Conservation (phyloP, 495 filamentous ascomycete genomes). For the Aspergillus bertholletiae region DNA sequence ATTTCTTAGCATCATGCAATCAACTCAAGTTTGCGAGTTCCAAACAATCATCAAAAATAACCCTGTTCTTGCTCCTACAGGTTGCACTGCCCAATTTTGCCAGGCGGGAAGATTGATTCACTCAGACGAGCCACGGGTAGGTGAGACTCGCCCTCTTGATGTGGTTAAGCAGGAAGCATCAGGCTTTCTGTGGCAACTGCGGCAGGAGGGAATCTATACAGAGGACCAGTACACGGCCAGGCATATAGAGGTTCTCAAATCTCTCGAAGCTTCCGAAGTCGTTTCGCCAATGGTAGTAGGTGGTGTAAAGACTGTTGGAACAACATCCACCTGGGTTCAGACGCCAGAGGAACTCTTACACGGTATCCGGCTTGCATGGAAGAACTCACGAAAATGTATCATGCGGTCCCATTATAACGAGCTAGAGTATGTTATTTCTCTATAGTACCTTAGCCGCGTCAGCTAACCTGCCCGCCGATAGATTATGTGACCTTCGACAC, state of each 20-base stretch:
- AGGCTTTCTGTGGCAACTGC: background rate
- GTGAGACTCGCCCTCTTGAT: background rate
- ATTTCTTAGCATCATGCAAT: no score
- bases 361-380: conserved; percentile 2
- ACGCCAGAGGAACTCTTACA: background rate
- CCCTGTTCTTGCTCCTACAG: background rate
- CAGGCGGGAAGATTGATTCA: background rate
- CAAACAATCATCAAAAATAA: background rate
- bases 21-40: background rate
- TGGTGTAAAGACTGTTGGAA: background rate
- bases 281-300: background rate
- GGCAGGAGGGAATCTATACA: conserved; percentile 1
- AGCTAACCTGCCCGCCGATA: background rate
- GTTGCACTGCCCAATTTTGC: conserved; percentile 1
- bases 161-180: conserved; percentile 1
- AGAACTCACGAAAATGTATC: conserved; percentile 3
- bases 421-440: background rate
- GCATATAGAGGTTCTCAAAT: background rate
- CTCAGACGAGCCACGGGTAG: background rate
- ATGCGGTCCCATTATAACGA: background rate
- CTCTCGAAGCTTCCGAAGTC: background rate
- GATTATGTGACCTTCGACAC: background rate
- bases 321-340: background rate
- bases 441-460: background rate
- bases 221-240: background rate